These are phyloP conservation scores for Scheffersomyces lignosus DNA, from an alignment of 805 yeast species.

Conservation along the genomic window DNA sequence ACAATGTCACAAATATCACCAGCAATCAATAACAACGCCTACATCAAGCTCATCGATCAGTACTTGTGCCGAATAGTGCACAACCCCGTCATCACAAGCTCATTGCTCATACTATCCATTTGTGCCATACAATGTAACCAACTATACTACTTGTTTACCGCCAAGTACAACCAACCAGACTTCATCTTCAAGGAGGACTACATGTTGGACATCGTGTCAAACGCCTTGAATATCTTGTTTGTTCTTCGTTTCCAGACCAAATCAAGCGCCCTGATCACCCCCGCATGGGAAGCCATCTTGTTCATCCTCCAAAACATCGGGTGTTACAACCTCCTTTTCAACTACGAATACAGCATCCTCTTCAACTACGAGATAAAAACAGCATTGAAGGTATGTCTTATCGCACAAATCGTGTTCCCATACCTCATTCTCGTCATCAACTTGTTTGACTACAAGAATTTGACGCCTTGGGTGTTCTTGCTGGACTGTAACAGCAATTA, in stretches of 20 bases:
- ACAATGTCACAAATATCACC: too few relatives aligned
- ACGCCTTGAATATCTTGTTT: constrained; percentile 28
- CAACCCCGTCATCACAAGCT: constrained; percentile 20
- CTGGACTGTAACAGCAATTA: constrained; percentile 32
- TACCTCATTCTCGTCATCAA: constrained; percentile 16
- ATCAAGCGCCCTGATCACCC: constrained; percentile 4
- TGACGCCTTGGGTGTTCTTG: constrained; percentile 10
- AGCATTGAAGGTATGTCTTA: constrained; percentile 13
- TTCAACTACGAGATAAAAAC: constrained; percentile 7
- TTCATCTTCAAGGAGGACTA: constrained; percentile 10
- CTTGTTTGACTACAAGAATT: constrained; percentile 7
- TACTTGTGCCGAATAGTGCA: constrained; percentile 17
- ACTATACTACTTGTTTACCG: constrained; percentile 2
- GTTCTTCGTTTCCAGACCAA: constrained; percentile 23
- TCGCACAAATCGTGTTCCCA: constrained; percentile 20
- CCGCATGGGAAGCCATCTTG: constrained; percentile 19
- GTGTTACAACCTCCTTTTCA: constrained; percentile 11
- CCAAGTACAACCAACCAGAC: constrained; percentile 3
- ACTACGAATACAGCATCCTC: constrained; percentile 6
- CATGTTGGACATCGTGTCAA: constrained; percentile 21
- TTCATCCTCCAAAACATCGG: constrained; percentile 20
- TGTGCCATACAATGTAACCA: neutral
- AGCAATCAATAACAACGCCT: too few relatives aligned
- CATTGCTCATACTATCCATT: constrained; percentile 5
- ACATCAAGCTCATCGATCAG: constrained; percentile 16